Evolutionary conservation across 495 filamentous ascomycete genomes (phyloP), one percentile per base, ranked within the genome.

Genomic region (Jackrogersella minutella): DNA sequence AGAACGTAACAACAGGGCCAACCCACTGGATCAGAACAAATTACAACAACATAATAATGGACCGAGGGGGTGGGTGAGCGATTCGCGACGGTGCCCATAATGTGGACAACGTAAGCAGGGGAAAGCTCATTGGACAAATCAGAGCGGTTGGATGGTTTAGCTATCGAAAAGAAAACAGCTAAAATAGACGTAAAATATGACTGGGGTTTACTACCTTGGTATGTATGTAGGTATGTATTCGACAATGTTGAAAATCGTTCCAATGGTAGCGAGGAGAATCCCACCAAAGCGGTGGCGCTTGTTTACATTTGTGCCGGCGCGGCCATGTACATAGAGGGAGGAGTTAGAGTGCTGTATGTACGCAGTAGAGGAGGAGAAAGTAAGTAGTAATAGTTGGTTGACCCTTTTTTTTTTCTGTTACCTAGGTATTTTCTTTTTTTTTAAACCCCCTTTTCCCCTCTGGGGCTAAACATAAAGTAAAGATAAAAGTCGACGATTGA

Each of bases 401-500:
- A 22, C 53, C 53, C 22, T 51, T 43, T 30, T 53, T 37, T 5
- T 21, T 37, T 6, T 31, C 21, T 24, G 16, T 50, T 50, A 28
- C 17, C 39, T 39, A 13, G 9, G 9, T 19, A 11, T 50, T 56
- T 55, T 31, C 11, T 55, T 43, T 14, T 14, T 50, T 41, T 49
- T 50, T 31, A 43, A 28, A 16, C 43, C 58, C 43, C 19, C 46
- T 43, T 46, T 60, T 37, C 41, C 49, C 19, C 34, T 44, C 57
- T 61, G 50, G 57, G 17, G 30, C 43, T 36, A 43, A 60, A 53
- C 53, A 63, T 50, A 16, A 41, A 60, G 13, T 31, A 54, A 61
- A 33, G 43, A 37, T 34, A 61, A 57, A 46, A 46, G 9, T 53
- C 51, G 56, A 59, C 28, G 44, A 57, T 31, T 52, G 79, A 84